These are phyloP conservation scores for Hamiltosporidium tvaerminnensis DNA, from an alignment of 371 early-diverging fungal genomes.

Conservation along the genomic window DNA sequence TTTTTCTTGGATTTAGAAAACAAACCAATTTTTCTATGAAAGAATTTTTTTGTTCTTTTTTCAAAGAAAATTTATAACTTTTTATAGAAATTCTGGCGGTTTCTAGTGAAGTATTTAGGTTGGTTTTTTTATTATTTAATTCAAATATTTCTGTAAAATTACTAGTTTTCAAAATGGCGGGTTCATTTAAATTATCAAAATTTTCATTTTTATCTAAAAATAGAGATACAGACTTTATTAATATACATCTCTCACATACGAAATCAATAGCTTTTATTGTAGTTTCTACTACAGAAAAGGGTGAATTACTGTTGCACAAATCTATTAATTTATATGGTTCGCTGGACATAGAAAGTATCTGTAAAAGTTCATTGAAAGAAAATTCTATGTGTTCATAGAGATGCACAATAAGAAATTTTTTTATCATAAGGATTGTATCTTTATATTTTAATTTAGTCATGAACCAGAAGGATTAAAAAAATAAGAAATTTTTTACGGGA, in stretches of 20 bases:
- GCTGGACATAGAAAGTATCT: no score
- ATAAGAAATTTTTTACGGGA: no score
- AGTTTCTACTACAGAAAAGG: not conserved
- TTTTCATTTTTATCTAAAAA: not conserved
- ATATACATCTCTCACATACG: not conserved
- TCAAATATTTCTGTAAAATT: not conserved
- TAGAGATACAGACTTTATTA: not conserved
- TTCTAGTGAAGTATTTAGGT: not conserved
- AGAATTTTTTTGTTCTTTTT: not conserved
- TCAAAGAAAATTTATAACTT: not conserved
- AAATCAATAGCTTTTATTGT: not conserved
- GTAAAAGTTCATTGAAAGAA: no score
- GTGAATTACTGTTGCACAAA: no score
- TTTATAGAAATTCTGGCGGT: not conserved
- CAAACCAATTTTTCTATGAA: not conserved
- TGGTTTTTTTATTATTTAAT: not conserved
- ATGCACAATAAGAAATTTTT: no score
- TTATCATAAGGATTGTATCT: no score
- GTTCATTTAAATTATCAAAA: not conserved
- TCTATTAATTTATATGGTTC: no score
- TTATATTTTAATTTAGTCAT: no score
- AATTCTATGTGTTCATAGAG: no score
- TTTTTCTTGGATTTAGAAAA: constrained; percentile 8
- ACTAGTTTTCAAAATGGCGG: not conserved
- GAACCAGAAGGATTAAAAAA: no score